phyloP scores from a whole-genome alignment of 129 eudicot genomes.

The Helianthus tuberosus region DNA sequence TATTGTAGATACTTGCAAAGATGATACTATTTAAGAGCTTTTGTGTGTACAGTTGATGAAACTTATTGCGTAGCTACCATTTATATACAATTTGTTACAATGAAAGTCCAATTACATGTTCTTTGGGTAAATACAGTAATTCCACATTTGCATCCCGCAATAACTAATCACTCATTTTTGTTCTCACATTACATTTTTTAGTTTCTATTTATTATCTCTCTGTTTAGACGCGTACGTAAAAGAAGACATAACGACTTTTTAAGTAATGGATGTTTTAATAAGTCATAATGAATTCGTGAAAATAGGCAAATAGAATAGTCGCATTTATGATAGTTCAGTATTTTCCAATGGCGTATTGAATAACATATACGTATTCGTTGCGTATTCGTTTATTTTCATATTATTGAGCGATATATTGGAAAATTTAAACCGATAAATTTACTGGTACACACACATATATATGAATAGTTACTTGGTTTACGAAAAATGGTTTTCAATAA shows the following conservation, averaged over 20 bases:
- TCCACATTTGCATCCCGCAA: conserved; percentile 5
- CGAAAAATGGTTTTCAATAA: too few species aligned
- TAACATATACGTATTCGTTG: neutral
- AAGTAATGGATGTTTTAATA: conserved; percentile 14
- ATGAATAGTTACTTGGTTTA: too few species aligned
- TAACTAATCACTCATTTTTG: conserved; percentile 21
- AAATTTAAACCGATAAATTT: neutral
- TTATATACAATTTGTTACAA: conserved; percentile 15
- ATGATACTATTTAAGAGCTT: conserved; percentile 7
- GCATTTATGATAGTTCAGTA: conserved; percentile 4
- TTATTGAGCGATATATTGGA: neutral
- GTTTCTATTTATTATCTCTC: neutral
- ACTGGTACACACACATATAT: too few species aligned
- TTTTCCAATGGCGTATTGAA: neutral
- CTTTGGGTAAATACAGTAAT: neutral
- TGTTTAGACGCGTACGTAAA: neutral
- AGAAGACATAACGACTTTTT: neutral
- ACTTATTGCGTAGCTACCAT: conserved; percentile 12
- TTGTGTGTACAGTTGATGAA: conserved; percentile 4
- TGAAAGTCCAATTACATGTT: conserved; percentile 2
- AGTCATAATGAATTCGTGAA: neutral
- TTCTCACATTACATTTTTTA: neutral
- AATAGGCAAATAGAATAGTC: conserved; percentile 1
- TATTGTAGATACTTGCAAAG: too few species aligned
- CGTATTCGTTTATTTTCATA: neutral